These are phyloP conservation scores for Pseudogymnoascus sp. DNA, from an alignment of 2,329 filamentous ascomycete genomes.

Conservation along the genomic window DNA sequence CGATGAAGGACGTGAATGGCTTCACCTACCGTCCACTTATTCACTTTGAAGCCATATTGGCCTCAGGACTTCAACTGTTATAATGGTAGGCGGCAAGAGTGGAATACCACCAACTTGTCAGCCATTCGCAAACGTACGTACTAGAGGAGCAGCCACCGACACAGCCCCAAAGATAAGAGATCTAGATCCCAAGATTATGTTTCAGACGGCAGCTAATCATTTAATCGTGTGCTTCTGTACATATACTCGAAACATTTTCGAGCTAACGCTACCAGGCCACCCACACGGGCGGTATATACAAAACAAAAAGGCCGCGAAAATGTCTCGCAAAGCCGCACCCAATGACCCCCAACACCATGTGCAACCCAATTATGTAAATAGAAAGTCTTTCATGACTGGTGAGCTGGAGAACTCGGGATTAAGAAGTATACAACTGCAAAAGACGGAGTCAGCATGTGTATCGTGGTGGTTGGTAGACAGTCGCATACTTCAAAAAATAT, in stretches of 20 bases:
- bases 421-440: conserved; percentile 69
- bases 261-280: not conserved
- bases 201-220: not conserved
- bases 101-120: not conserved
- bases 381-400: conserved; percentile 83
- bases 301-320: not conserved
- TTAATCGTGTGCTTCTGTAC: not conserved
- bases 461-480: not conserved
- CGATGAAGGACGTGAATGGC: not conserved
- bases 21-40: not conserved
- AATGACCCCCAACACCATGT: not conserved
- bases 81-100: not conserved
- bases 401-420: conserved; percentile 92
- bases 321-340: not conserved
- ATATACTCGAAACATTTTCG: not conserved
- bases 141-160: not conserved
- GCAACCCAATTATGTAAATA: conserved; percentile 43
- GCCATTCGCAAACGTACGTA: not conserved
- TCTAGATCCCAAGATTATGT: not conserved
- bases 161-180: not conserved
- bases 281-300: not conserved
- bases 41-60: not conserved
- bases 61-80: not conserved
- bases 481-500: conserved; percentile 81
- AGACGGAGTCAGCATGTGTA: conserved; percentile 12